A percentile compares a stretch with the other conserved stretches of the same genome.
Evolutionary conservation across 345 rosid genomes (phyloP).

Genomic region (Citrus maxima): DNA sequence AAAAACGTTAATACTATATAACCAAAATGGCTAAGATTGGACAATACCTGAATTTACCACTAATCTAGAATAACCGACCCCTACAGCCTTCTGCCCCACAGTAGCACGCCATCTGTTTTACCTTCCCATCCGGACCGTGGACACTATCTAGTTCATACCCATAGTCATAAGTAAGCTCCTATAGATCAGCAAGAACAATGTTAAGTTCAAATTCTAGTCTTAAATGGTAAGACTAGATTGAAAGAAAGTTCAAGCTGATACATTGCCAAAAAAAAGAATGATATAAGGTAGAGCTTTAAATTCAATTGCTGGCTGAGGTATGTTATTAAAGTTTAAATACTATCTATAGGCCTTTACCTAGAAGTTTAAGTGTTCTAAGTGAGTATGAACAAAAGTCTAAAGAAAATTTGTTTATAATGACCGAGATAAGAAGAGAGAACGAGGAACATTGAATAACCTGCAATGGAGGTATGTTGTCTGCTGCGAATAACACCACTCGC

Average conservation of each 20-base stretch:
- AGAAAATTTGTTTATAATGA: not conserved
- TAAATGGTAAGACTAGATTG: not conserved
- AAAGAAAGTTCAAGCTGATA: not conserved
- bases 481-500: slow-evolving; percentile 84
- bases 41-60: not conserved
- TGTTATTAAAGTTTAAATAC: not conserved
- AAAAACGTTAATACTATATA: not conserved
- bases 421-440: not conserved
- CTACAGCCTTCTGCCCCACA: slow-evolving; percentile 77
- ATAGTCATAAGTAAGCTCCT: slow-evolving; percentile 94
- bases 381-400: not conserved
- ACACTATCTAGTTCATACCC: slow-evolving; percentile 84
- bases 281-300: not conserved
- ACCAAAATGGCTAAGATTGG: not conserved
- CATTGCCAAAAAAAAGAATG: not conserved
- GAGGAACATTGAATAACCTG: slow-evolving; percentile 47
- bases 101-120: slow-evolving; percentile 60
- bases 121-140: slow-evolving; percentile 66
- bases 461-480: slow-evolving; percentile 90
- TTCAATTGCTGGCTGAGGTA: not conserved
- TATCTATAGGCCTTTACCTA: not conserved
- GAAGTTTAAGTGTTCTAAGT: not conserved
- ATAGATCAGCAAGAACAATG: slow-evolving; percentile 3
- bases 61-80: slow-evolving; percentile 60
- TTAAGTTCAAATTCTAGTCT: slow-evolving; percentile 1